A percentile compares a stretch with the other conserved stretches of the same genome.
These are phyloP conservation scores for Chlorophyllum brunneum DNA, from an alignment of 768 basidiomycete species.

Conservation along the genomic window DNA sequence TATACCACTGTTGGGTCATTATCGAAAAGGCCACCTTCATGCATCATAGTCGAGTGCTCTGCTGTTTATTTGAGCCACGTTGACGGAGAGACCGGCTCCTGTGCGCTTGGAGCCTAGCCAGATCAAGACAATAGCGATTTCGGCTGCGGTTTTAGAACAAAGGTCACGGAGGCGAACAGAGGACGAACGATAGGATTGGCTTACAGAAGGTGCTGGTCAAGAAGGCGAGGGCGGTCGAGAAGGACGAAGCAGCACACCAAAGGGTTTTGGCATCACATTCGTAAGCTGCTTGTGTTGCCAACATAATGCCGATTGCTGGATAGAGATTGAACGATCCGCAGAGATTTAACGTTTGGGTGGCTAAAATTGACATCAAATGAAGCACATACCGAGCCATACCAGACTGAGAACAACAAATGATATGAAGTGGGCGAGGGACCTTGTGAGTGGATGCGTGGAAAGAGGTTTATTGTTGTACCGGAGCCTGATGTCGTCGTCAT, in stretches of 20 bases:
- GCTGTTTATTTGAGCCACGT: conserved; percentile 25
- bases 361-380: background rate
- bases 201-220: conserved; percentile 29
- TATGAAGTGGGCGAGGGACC: conserved; percentile 28
- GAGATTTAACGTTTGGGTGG: too few relatives aligned
- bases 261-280: conserved; percentile 27
- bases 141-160: conserved; percentile 17
- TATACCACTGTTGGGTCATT: background rate
- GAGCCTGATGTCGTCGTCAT: conserved; percentile 26
- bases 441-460: conserved; percentile 26
- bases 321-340: background rate
- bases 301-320: conserved; percentile 29
- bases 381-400: conserved; percentile 30
- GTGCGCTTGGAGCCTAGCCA: conserved; percentile 20
- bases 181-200: conserved; percentile 8
- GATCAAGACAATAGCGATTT: conserved; percentile 21
- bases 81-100: conserved; percentile 25
- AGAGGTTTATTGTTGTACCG: conserved; percentile 26
- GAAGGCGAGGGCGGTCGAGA: conserved; percentile 29
- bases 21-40: background rate
- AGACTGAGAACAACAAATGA: conserved; percentile 26
- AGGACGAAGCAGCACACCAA: conserved; percentile 31
- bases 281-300: conserved; percentile 27
- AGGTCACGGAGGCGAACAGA: background rate
- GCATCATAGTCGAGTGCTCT: conserved; percentile 11